Evolutionary conservation across 1,284 basidiomycete genomes (phyloP).

Genomic region (Coniophora puteana): DNA sequence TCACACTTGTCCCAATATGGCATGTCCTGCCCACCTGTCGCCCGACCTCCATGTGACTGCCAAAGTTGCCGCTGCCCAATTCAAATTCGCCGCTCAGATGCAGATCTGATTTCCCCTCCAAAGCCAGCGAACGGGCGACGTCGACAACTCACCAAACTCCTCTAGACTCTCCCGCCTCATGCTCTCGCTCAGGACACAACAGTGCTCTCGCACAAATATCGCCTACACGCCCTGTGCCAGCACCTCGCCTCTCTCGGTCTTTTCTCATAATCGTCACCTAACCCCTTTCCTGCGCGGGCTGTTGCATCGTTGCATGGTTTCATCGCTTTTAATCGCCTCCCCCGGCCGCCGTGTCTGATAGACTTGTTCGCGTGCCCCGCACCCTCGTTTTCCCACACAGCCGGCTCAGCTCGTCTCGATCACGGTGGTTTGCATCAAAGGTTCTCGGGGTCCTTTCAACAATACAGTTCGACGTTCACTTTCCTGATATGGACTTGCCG

Average conservation of each 20-base stretch:
- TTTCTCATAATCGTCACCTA: too few relatives aligned
- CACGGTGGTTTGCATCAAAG: constrained; percentile 24
- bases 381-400: constrained; percentile 11
- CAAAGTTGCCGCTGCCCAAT: constrained; percentile 28
- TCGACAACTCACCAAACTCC: constrained; percentile 21
- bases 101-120: constrained; percentile 21
- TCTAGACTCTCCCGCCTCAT: constrained; percentile 12
- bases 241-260: constrained; percentile 11
- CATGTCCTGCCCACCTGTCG: constrained; percentile 25
- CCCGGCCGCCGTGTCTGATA: constrained; percentile 13
- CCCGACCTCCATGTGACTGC: constrained; percentile 31
- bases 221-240: background rate
- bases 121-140: background rate
- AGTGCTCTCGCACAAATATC: constrained; percentile 6
- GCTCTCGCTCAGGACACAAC: too few relatives aligned
- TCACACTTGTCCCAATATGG: constrained; percentile 20
- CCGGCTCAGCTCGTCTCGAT: too few relatives aligned
- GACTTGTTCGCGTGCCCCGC: constrained; percentile 15
- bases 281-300: constrained; percentile 11
- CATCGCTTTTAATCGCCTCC: background rate
- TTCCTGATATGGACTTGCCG: constrained; percentile 11
- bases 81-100: constrained; percentile 13
- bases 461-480: constrained; percentile 5
- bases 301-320: background rate
- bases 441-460: constrained; percentile 28